A percentile compares a stretch with the other conserved stretches of the same genome.
Conservation (phyloP, 495 filamentous ascomycete species). For the Tuber borchii region DNA sequence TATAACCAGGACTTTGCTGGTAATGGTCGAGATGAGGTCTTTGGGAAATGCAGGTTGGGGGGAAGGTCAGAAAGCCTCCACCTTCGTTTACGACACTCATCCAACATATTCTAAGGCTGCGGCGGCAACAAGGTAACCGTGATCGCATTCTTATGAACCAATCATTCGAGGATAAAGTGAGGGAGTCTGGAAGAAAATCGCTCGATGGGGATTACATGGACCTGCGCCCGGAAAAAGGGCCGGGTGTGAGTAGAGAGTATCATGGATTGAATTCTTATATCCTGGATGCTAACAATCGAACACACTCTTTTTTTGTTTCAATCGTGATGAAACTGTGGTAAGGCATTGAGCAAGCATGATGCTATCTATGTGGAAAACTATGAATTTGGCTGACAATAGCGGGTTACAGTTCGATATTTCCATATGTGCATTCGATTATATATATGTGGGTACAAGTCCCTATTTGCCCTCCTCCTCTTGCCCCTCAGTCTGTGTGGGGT, state of each 20-base stretch:
- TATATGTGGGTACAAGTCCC: background rate
- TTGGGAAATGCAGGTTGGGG: slow-evolving; percentile 21
- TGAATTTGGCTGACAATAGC: background rate
- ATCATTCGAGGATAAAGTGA: slow-evolving; percentile 20
- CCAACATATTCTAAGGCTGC: slow-evolving; percentile 30
- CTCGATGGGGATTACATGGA: slow-evolving; percentile 23
- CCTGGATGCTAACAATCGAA: background rate
- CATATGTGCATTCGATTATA: background rate
- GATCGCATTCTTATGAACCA: slow-evolving; percentile 30
- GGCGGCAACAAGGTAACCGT: slow-evolving; percentile 29
- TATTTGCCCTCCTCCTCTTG: background rate
- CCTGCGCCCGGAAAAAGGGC: slow-evolving; percentile 29
- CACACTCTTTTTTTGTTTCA: background rate
- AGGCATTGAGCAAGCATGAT: background rate
- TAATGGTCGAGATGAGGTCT: slow-evolving; percentile 27
- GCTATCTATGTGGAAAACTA: background rate
- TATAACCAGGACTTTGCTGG: slow-evolving; percentile 17
- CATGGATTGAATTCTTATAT: background rate
- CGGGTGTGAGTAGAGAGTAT: slow-evolving; percentile 13
- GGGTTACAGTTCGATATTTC: background rate
- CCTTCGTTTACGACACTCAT: slow-evolving; percentile 22
- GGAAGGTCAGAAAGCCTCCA: slow-evolving; percentile 5
- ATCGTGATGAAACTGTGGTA: background rate
- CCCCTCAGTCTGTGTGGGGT: background rate
- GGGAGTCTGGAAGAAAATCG: slow-evolving; percentile 18